Percentiles rank a stretch among this genome's conserved stretches.
These are phyloP conservation scores for Cystofilobasidium ferigula DNA, from an alignment of 768 basidiomycete genomes.

Conservation along the genomic window DNA sequence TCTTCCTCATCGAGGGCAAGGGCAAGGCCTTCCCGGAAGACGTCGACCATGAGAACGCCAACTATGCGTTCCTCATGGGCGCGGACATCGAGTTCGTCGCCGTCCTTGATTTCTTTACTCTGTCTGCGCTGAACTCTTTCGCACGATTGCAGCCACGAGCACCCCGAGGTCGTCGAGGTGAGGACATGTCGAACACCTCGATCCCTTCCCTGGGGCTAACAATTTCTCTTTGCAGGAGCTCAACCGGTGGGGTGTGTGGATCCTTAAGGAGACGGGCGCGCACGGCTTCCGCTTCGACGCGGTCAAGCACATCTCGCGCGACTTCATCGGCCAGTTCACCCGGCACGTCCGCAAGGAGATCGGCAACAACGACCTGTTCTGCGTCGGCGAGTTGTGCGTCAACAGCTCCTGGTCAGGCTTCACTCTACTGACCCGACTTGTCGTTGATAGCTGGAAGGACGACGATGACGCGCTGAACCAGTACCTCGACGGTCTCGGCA, in stretches of 20 bases:
- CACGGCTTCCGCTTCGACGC: conserved; percentile 55
- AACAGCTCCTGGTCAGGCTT: background rate
- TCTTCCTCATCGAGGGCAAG: conserved; percentile 49
- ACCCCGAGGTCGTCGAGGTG: conserved; percentile 55
- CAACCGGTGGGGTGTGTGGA: conserved; percentile 61
- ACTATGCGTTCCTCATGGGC: conserved; percentile 43
- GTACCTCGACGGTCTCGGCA: conserved; percentile 36
- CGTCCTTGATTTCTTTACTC: background rate
- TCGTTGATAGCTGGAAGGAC: background rate
- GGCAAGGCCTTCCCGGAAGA: conserved; percentile 52
- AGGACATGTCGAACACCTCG: background rate
- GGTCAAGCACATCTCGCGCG: conserved; percentile 60
- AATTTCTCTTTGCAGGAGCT: no score
- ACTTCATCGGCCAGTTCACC: conserved; percentile 41
- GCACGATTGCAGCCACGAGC: conserved; percentile 50
- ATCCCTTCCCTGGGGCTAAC: background rate
- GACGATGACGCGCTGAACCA: background rate
- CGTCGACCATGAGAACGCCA: conserved; percentile 75
- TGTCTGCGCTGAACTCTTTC: background rate
- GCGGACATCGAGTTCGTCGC: conserved; percentile 20
- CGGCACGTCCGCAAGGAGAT: conserved; percentile 40
- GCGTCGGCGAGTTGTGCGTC: conserved; percentile 53
- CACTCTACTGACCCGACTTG: background rate
- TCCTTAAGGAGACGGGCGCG: conserved; percentile 47
- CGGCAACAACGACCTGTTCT: conserved; percentile 47